phyloP scores from a whole-genome alignment of 2,329 filamentous ascomycete species.

The Ceratocystis colombiana region DNA sequence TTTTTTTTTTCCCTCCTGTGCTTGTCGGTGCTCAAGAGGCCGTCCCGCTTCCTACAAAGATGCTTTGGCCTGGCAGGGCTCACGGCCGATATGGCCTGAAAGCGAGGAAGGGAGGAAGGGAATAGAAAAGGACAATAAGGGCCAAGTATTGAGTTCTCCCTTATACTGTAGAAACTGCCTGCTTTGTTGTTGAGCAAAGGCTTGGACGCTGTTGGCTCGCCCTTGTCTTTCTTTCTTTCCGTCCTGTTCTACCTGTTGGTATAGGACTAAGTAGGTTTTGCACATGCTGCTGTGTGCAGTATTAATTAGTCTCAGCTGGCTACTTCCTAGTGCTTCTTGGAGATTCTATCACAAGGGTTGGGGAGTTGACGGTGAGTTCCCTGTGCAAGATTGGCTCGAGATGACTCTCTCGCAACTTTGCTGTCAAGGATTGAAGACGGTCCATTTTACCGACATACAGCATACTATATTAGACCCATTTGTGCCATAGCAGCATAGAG shows the following conservation, averaged over 20 bases:
- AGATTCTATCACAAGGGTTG: neutral
- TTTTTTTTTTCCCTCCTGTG: no score
- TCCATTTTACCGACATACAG: neutral
- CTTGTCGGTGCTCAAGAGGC: no score
- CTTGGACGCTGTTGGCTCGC: neutral
- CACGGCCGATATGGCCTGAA: no score
- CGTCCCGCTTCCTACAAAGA: no score
- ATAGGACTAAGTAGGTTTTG: neutral
- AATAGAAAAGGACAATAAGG: no score
- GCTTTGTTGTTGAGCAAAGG: neutral
- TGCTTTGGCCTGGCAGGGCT: no score
- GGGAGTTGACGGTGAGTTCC: neutral
- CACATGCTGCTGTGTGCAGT: neutral
- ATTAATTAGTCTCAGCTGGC: neutral
- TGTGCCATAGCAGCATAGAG: neutral
- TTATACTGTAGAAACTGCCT: neutral
- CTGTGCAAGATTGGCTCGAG: neutral
- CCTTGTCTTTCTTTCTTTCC: neutral
- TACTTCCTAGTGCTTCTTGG: constrained; percentile 5
- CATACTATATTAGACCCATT: neutral
- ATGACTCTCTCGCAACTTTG: neutral
- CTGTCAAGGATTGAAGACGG: neutral
- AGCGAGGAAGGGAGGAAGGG: no score
- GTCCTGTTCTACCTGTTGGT: neutral
- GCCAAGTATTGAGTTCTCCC: no score